Percentiles rank a stretch among this genome's conserved stretches.
phyloP scores from a whole-genome alignment of 2,329 filamentous ascomycete genomes.

The Diaporthe nobilis region DNA sequence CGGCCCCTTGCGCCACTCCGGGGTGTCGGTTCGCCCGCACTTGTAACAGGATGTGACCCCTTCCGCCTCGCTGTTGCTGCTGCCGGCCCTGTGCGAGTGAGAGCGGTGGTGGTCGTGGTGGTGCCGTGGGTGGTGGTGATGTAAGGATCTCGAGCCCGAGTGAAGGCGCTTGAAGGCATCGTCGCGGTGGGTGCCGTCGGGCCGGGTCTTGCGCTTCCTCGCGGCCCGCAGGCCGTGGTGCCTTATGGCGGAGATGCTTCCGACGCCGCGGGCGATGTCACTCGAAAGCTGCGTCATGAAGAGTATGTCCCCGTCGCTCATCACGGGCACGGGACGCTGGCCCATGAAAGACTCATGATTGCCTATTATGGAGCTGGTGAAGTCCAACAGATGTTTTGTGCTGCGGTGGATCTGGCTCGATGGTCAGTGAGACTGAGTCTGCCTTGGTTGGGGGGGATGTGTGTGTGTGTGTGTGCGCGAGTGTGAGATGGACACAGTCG shows the following conservation, averaged over 20 bases:
- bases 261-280: constrained; percentile 41
- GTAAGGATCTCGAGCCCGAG: constrained; percentile 12
- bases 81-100: neutral
- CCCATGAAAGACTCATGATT: constrained; percentile 34
- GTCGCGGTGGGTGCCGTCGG: constrained; percentile 13
- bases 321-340: constrained; percentile 39
- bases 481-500: too few species aligned
- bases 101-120: neutral
- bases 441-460: neutral
- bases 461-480: neutral
- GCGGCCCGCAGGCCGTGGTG: constrained; percentile 40
- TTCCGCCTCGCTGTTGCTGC: constrained; percentile 18
- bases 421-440: neutral
- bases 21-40: constrained; percentile 41
- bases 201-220: constrained; percentile 36
- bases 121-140: constrained; percentile 17
- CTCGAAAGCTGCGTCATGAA: constrained; percentile 44
- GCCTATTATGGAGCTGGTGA: constrained; percentile 39
- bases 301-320: constrained; percentile 42
- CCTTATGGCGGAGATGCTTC: constrained; percentile 40
- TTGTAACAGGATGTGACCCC: constrained; percentile 29
- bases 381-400: constrained; percentile 41
- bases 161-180: constrained; percentile 17
- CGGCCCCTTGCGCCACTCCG: constrained; percentile 42
- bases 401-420: constrained; percentile 41